Conservation (phyloP, 2,329 filamentous ascomycete species). For the Leptodontidium sp. region DNA sequence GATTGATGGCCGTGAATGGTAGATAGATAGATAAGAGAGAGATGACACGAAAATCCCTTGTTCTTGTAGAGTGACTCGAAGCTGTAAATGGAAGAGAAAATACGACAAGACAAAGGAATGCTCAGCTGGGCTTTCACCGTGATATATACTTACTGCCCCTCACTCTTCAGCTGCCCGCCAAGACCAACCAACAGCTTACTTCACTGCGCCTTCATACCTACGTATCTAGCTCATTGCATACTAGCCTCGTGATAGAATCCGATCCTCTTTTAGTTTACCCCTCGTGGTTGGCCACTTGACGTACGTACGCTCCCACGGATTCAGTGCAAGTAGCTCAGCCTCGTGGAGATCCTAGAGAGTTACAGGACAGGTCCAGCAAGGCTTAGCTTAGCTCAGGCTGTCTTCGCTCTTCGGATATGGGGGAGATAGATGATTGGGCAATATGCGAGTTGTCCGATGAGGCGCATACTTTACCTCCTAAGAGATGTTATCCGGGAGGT, state of each 20-base stretch:
- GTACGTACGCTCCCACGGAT: not conserved
- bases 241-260: not conserved
- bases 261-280: not conserved
- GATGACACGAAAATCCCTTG: not conserved
- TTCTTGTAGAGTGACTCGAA: not conserved
- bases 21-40: not conserved
- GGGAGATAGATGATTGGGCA: not conserved
- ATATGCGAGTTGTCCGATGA: not conserved
- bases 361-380: not conserved
- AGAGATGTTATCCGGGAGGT: not conserved
- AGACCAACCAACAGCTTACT: not conserved
- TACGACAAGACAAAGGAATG: not conserved
- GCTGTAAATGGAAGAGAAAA: not conserved
- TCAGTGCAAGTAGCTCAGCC: not conserved
- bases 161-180: conserved; percentile 5
- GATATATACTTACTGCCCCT: conserved; percentile 14
- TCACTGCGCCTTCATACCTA: not conserved
- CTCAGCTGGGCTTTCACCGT: not conserved
- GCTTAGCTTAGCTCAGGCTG: not conserved
- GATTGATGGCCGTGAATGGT: no score
- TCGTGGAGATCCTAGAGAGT: not conserved
- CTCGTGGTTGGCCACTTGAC: conserved; percentile 13
- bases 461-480: not conserved
- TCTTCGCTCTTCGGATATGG: not conserved
- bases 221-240: not conserved